Conservation (phyloP, 2,329 filamentous ascomycete genomes). For the Phaeosphaeriaceae sp. region DNA sequence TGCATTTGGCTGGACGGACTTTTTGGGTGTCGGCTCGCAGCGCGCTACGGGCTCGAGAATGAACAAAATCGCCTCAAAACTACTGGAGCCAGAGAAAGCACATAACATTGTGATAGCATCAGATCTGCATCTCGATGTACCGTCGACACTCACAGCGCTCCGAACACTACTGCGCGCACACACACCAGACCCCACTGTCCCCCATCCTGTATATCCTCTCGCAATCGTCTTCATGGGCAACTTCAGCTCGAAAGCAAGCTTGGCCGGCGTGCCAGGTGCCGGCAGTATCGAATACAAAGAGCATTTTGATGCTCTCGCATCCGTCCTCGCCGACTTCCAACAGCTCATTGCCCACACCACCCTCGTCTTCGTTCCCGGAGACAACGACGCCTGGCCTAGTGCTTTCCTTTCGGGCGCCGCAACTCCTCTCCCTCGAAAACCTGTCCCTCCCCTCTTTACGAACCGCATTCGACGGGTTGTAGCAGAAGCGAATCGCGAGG, state of each 20-base stretch:
- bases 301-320: constrained; percentile 87
- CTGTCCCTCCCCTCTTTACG: constrained; percentile 88
- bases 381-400: constrained; percentile 97
- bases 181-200: constrained; percentile 60
- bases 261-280: constrained; percentile 70
- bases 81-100: constrained; percentile 57
- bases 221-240: constrained; percentile 86
- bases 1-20: constrained; percentile 93
- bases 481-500: constrained; percentile 76
- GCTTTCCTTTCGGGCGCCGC: constrained; percentile 80
- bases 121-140: constrained; percentile 85
- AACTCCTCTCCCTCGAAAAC: constrained; percentile 71
- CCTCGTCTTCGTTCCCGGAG: constrained; percentile 92
- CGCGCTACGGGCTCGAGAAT: constrained; percentile 82
- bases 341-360: constrained; percentile 78
- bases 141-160: constrained; percentile 80
- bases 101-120: constrained; percentile 76
- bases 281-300: constrained; percentile 97
- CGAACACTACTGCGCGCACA: constrained; percentile 80
- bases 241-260: constrained; percentile 68
- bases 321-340: constrained; percentile 82
- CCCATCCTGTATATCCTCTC: constrained; percentile 70
- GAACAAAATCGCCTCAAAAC: constrained; percentile 76
- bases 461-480: constrained; percentile 84
- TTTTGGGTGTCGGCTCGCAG: constrained; percentile 89